Percentiles rank a stretch among this genome's conserved stretches.
phyloP scores from a whole-genome alignment of 306 rosid genomes.

The Acacia confusa region DNA sequence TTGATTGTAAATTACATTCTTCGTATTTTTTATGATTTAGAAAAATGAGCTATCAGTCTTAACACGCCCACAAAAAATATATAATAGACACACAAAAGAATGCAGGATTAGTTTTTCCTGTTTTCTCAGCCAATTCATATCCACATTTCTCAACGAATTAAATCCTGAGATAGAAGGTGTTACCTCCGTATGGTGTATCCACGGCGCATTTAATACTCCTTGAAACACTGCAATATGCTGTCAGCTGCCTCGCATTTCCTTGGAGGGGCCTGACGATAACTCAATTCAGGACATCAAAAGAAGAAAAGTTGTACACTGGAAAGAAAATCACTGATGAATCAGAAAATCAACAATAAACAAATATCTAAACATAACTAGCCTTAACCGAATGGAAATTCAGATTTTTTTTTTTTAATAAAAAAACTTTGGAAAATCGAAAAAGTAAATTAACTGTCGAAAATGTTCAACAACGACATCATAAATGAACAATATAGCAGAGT shows the following conservation, averaged over 20 bases:
- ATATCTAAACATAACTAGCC: too few species aligned
- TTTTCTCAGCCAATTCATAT: neutral
- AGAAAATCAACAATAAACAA: neutral
- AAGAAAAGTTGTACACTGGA: neutral
- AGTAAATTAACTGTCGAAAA: neutral
- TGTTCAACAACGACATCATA: neutral
- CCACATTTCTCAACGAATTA: neutral
- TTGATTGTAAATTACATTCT: too few species aligned
- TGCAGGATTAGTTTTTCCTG: neutral
- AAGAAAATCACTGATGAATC: neutral
- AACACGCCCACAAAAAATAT: too few species aligned
- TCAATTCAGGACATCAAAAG: neutral
- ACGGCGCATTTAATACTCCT: conserved; percentile 54
- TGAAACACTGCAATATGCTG: conserved; percentile 1
- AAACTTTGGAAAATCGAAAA: neutral
- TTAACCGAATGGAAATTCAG: neutral
- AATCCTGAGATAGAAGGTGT: neutral
- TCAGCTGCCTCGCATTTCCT: conserved; percentile 34
- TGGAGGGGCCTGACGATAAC: conserved; percentile 43
- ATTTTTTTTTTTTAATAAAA: too few species aligned
- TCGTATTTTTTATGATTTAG: too few species aligned
- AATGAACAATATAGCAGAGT: too few species aligned
- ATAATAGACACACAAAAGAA: too few species aligned
- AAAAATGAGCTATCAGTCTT: too few species aligned
- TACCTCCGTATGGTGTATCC: conserved; percentile 82